phyloP scores from a whole-genome alignment of 805 yeast genomes.

The Ogataea zsoltii region DNA sequence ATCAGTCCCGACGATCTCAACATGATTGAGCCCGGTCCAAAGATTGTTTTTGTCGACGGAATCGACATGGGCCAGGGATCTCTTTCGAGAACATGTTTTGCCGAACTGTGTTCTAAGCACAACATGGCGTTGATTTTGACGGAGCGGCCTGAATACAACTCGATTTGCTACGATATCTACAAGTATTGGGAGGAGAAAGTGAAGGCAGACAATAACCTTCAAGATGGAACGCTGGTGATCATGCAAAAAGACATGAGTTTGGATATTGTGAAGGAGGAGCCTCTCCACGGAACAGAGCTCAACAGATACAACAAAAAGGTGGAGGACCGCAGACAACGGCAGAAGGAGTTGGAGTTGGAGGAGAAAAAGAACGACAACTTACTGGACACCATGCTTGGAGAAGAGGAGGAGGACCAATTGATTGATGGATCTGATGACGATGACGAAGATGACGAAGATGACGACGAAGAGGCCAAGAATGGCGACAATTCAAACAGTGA shows the following conservation, averaged over 20 bases:
- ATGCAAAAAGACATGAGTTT: conserved; percentile 41
- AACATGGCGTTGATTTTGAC: conserved; percentile 75
- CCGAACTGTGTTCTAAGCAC: conserved; percentile 59
- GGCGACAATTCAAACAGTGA: conserved; percentile 29
- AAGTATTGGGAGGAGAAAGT: conserved; percentile 53
- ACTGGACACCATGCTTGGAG: conserved; percentile 33
- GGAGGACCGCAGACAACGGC: conserved; percentile 44
- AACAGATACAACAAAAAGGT: conserved; percentile 47
- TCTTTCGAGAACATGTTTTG: conserved; percentile 51
- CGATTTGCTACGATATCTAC: conserved; percentile 52
- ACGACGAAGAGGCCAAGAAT: conserved; percentile 22
- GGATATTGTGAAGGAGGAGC: conserved; percentile 47
- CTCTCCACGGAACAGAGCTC: conserved; percentile 51
- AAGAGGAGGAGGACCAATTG: conserved; percentile 30
- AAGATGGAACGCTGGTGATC: conserved; percentile 65
- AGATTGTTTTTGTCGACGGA: conserved; percentile 78
- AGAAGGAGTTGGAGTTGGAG: conserved; percentile 34
- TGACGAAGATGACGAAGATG: conserved; percentile 17
- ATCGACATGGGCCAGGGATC: conserved; percentile 65
- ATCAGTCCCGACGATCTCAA: conserved; percentile 56
- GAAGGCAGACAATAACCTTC: conserved; percentile 37
- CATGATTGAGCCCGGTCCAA: conserved; percentile 58
- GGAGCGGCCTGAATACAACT: conserved; percentile 52
- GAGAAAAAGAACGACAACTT: conserved; percentile 35
- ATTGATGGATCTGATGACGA: conserved; percentile 20